These are phyloP conservation scores for Stagonosporopsis cucurbitacearum DNA, from an alignment of 2,329 filamentous ascomycete genomes.

Conservation along the genomic window DNA sequence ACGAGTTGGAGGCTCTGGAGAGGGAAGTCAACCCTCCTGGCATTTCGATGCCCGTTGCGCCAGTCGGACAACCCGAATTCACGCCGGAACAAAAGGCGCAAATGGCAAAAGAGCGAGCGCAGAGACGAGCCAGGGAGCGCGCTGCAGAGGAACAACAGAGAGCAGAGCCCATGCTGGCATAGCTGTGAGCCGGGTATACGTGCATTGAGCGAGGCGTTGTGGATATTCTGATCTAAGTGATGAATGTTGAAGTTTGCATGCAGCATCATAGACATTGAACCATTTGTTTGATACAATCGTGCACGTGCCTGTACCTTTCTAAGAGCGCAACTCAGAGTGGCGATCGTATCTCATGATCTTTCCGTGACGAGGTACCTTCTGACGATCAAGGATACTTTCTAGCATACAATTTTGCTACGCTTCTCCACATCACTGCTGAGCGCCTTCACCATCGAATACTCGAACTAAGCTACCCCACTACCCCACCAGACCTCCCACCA, in stretches of 20 bases:
- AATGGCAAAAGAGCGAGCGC: conserved; percentile 41
- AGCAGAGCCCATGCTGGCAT: conserved; percentile 47
- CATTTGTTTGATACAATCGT: background rate
- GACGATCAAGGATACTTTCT: too few species aligned
- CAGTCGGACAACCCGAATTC: conserved; percentile 40
- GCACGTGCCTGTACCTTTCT: background rate
- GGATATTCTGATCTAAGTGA: conserved; percentile 15
- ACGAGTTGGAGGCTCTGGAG: conserved; percentile 86
- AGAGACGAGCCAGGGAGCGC: conserved; percentile 42
- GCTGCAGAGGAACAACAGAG: conserved; percentile 36
- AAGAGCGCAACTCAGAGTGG: background rate
- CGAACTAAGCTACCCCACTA: conserved; percentile 40
- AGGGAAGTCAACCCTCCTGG: conserved; percentile 59
- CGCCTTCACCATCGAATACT: background rate
- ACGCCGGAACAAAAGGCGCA: conserved; percentile 39
- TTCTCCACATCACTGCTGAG: background rate
- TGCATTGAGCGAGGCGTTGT: conserved; percentile 48
- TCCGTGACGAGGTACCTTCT: too few species aligned
- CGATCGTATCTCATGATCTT: background rate
- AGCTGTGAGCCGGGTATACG: conserved; percentile 6
- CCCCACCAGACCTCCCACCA: conserved; percentile 26
- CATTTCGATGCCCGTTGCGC: conserved; percentile 50
- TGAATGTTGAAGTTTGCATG: background rate
- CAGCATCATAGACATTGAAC: background rate
- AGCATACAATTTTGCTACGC: too few species aligned